Evolutionary conservation across 305 asterid species (phyloP), one percentile per base, ranked within the genome.

Genomic region (Solanum chacoense): DNA sequence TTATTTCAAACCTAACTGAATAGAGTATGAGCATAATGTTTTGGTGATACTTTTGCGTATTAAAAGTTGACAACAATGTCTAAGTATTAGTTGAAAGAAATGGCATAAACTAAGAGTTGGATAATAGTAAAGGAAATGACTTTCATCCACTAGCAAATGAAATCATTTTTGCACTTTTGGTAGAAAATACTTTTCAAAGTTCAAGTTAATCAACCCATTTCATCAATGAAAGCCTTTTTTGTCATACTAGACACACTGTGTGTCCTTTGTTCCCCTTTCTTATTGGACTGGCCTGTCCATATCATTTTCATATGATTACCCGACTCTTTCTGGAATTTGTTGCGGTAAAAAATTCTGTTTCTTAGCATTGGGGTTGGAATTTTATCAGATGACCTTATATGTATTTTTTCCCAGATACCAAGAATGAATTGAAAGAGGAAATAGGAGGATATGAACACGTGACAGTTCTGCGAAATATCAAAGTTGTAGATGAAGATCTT

Each of bases 391-490:
- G 90, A 85, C 88, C 50, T 29, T 32, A 85, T 88, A 84, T 91
- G 89, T 91, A 67, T 85, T 90, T 88, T 92, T 89, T 87, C 77
- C 55, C 95, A 96, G 99, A 94, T 85, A 93, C 99, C 83, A 91
- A 92, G 84, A 97, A 97, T 87, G 98, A 94, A 85, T 89, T 96
- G 95, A 94, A 96, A 31, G 90, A 90, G 89, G 99, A 96, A 93
- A 96, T 97, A 73, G 99, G 99, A 59, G 99, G 99, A 88, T 97
- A 97, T 45, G 96, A 97, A 89, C 94, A 96, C 79, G 98, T 97
- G 90, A 93, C 83, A 84, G 98, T 95, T 90, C 90, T 95, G 94
- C 94, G 93, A 88, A 91, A 90, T 87, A 91, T 96, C 63, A 96
- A 97, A 91, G 98, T 97, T 32, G 98, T 97, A 7, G 99, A 96